Evolutionary conservation across 2,329 filamentous ascomycete species (phyloP).

Genomic region (Cordyceps fumosorosea): DNA sequence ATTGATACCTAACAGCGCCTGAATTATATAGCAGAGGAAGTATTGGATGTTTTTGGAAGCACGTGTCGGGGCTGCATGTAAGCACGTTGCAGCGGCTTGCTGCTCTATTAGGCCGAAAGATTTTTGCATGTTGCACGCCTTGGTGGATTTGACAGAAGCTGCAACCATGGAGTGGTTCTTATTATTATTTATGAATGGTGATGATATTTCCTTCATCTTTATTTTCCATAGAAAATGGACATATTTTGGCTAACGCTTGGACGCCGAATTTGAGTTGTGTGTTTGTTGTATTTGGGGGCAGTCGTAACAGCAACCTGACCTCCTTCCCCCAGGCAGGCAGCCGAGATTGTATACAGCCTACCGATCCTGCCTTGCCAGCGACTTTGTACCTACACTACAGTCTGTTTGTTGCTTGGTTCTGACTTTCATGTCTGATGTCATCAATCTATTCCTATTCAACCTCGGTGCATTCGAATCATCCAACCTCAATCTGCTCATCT

Average conservation of each 20-base stretch:
- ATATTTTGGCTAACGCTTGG: neutral
- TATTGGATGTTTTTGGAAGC: neutral
- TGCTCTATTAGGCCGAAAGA: neutral
- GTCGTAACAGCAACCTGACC: neutral
- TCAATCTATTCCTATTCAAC: neutral
- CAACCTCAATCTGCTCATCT: neutral
- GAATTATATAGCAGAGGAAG: slow-evolving; percentile 7
- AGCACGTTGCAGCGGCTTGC: neutral
- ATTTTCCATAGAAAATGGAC: slow-evolving; percentile 9
- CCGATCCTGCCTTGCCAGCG: neutral
- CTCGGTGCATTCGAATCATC: neutral
- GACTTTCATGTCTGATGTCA: neutral
- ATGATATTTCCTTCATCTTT: slow-evolving; percentile 7
- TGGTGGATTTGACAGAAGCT: slow-evolving; percentile 6
- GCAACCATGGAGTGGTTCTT: slow-evolving; percentile 7
- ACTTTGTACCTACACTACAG: neutral
- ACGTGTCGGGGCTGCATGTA: slow-evolving; percentile 2
- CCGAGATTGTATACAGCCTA: neutral
- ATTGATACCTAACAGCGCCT: slow-evolving; percentile 13
- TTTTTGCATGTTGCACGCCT: slow-evolving; percentile 9
- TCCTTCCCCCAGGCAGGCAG: neutral
- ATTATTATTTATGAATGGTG: slow-evolving; percentile 4
- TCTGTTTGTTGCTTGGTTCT: neutral
- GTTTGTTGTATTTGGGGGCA: neutral
- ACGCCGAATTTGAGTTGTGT: neutral